Conservation (phyloP, 2,329 filamentous ascomycete species). For the Fusarium subtropicale region DNA sequence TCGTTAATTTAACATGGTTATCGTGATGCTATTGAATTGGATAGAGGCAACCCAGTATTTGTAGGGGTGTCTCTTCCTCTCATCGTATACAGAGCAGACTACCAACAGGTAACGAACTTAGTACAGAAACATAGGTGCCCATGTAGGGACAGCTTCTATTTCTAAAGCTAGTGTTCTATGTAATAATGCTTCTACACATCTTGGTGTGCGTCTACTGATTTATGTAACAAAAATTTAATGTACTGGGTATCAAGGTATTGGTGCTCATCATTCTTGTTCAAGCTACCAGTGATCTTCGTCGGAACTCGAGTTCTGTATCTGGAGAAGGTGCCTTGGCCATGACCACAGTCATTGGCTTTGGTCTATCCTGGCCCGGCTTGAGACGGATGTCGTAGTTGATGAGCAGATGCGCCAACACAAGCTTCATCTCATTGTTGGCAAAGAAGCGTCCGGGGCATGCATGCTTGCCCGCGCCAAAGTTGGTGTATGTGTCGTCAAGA, state of each 20-base stretch:
- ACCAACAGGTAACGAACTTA: too few species aligned
- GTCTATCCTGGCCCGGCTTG: constrained; percentile 54
- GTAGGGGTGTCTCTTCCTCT: background rate
- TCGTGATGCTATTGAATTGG: background rate
- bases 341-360: constrained; percentile 53
- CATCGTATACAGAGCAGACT: too few species aligned
- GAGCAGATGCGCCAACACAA: constrained; percentile 57
- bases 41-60: background rate
- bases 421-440: constrained; percentile 60
- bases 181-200: background rate
- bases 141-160: background rate
- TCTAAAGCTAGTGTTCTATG: background rate
- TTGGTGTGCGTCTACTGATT: background rate
- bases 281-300: constrained; percentile 47
- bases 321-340: constrained; percentile 58
- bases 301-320: constrained; percentile 56
- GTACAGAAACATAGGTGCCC: too few species aligned
- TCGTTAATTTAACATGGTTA: constrained; percentile 10
- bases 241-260: constrained; percentile 24
- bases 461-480: constrained; percentile 61
- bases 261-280: constrained; percentile 20
- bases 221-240: constrained; percentile 36
- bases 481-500: constrained; percentile 56
- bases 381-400: constrained; percentile 58
- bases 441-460: constrained; percentile 63